These are phyloP conservation scores for Saxispiralis lemnorum DNA, from an alignment of 495 filamentous ascomycete genomes.

Conservation along the genomic window DNA sequence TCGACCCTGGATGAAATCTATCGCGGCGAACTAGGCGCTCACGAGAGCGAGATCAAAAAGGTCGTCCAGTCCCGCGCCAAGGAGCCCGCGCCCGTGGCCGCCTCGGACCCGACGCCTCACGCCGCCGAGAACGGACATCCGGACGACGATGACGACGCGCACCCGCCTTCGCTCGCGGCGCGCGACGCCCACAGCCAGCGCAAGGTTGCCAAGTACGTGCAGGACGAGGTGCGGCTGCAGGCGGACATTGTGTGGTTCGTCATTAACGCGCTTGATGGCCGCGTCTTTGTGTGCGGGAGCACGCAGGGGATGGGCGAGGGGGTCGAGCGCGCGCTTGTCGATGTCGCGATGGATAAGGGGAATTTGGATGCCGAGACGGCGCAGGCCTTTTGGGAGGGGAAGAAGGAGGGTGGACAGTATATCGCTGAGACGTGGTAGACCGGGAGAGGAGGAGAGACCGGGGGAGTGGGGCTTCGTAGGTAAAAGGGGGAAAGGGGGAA, in stretches of 20 bases:
- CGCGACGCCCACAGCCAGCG: neutral
- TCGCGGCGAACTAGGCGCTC: conserved; percentile 85
- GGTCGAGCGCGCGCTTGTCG: conserved; percentile 40
- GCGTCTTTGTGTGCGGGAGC: conserved; percentile 89
- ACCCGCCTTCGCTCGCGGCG: neutral
- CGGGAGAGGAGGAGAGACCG: neutral
- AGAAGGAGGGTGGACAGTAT: conserved; percentile 26
- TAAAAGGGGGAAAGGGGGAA: neutral
- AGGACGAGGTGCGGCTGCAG: conserved; percentile 42
- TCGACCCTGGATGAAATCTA: conserved; percentile 87
- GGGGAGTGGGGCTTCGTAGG: neutral
- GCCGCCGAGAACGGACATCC: neutral
- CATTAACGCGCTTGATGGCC: conserved; percentile 79
- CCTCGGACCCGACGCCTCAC: neutral
- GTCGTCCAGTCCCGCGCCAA: conserved; percentile 64
- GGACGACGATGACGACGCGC: neutral
- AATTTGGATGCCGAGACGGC: conserved; percentile 30
- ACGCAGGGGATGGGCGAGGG: conserved; percentile 95
- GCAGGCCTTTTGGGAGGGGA: conserved; percentile 29
- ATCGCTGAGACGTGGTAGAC: conserved; percentile 23
- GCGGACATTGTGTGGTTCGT: conserved; percentile 94
- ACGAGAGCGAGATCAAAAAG: conserved; percentile 79
- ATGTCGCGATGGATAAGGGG: conserved; percentile 43
- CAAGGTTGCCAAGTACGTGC: conserved; percentile 25
- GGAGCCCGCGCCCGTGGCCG: conserved; percentile 36